Evolutionary conservation across 139 green algal species (phyloP).

Genomic region (Chlamydomonas schloesseri): DNA sequence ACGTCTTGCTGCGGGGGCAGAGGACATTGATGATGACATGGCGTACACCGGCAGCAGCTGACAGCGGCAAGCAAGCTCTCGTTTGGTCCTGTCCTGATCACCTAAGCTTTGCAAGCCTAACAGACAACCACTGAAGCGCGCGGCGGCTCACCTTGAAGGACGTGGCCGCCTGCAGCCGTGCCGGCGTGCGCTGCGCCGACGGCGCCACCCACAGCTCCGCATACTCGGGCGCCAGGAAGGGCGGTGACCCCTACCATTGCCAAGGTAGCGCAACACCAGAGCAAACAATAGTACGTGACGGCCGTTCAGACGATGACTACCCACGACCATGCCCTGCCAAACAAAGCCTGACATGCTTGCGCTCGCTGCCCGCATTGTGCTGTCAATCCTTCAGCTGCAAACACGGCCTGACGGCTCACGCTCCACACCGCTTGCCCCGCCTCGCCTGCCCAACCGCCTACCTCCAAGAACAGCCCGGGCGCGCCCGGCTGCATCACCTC

Average conservation of each 20-base stretch:
- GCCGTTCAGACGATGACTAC: no score
- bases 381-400: no score
- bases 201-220: constrained; percentile 10
- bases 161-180: neutral
- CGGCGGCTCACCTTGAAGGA: neutral
- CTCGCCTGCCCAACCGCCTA: neutral
- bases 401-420: neutral
- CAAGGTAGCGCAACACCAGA: no score
- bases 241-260: constrained; percentile 5
- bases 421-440: no score
- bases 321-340: no score
- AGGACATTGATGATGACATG: no score
- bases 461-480: constrained; percentile 10
- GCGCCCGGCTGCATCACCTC: neutral
- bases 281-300: no score
- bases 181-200: neutral
- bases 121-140: neutral
- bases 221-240: constrained; percentile 29
- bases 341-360: no score
- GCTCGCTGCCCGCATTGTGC: no score
- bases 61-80: neutral
- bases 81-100: no score
- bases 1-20: constrained; percentile 4
- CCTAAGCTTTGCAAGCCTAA: no score
- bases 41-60: neutral